phyloP scores from a whole-genome alignment of 805 yeast genomes.

The Wickerhamiella lipophila region DNA sequence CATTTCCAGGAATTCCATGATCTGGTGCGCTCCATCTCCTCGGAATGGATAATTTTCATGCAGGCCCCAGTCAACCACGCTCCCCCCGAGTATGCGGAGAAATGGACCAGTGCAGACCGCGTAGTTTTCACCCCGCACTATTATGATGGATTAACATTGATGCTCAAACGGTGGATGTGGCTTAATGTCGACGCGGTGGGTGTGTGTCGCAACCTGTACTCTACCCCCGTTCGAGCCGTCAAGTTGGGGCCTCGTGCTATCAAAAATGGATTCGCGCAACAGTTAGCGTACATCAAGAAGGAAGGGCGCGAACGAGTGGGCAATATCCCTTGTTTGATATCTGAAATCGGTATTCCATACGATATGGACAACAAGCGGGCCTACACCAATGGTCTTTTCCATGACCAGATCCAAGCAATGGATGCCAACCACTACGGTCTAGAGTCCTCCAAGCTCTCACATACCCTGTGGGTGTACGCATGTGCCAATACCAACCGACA shows the following conservation, averaged over 20 bases:
- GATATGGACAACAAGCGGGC: slow-evolving; percentile 81
- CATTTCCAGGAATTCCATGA: slow-evolving; percentile 42
- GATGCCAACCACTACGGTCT: slow-evolving; percentile 73
- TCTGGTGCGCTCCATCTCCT: slow-evolving; percentile 35
- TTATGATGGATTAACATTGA: slow-evolving; percentile 86
- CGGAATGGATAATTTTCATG: slow-evolving; percentile 44
- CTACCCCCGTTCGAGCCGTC: slow-evolving; percentile 60
- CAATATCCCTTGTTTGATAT: slow-evolving; percentile 58
- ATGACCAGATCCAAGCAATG: slow-evolving; percentile 65
- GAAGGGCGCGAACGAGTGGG: slow-evolving; percentile 61
- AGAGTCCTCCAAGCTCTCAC: slow-evolving; percentile 59
- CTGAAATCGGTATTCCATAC: slow-evolving; percentile 96
- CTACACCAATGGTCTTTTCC: slow-evolving; percentile 50
- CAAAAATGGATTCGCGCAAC: slow-evolving; percentile 55
- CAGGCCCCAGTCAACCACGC: slow-evolving; percentile 71
- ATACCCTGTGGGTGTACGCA: slow-evolving; percentile 79
- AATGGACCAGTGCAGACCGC: slow-evolving; percentile 31
- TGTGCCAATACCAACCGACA: slow-evolving; percentile 58
- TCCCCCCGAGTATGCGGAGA: slow-evolving; percentile 53
- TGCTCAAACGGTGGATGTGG: slow-evolving; percentile 77
- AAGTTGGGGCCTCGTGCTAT: slow-evolving; percentile 63
- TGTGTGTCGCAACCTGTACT: slow-evolving; percentile 63
- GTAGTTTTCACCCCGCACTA: slow-evolving; percentile 71
- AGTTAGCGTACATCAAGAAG: slow-evolving; percentile 48
- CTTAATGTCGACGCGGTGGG: slow-evolving; percentile 87